Conservation (phyloP, 1,284 basidiomycete species). For the Polyporus tsugae region DNA sequence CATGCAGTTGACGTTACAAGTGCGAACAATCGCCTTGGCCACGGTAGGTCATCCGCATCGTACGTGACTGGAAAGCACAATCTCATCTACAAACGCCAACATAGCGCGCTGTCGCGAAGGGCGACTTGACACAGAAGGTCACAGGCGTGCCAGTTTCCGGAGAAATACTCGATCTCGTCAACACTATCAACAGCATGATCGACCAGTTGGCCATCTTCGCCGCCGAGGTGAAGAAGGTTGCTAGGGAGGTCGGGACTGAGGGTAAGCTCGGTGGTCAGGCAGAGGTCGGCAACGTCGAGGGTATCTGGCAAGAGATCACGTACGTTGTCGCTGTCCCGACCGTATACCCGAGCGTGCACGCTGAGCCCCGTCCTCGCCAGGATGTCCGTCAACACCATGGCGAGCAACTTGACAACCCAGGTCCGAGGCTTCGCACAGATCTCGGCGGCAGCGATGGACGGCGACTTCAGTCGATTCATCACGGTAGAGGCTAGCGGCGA, state of each 20-base stretch:
- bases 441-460: constrained; percentile 97
- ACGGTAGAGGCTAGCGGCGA: constrained; percentile 98
- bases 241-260: constrained; percentile 94
- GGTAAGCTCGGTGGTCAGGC: constrained; percentile 98
- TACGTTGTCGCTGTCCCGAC: constrained; percentile 53
- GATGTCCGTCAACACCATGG: constrained; percentile 96
- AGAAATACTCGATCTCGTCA: constrained; percentile 94
- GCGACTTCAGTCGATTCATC: constrained; percentile 99
- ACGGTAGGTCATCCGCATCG: constrained; percentile 56
- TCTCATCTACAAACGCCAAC: neutral
- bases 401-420: constrained; percentile 96
- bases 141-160: constrained; percentile 92
- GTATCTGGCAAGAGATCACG: constrained; percentile 99
- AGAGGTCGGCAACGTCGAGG: constrained; percentile 96
- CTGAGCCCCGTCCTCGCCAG: constrained; percentile 42
- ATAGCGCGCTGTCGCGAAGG: constrained; percentile 91
- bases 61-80: neutral
- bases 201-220: constrained; percentile 95
- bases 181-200: constrained; percentile 97
- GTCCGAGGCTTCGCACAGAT: constrained; percentile 99
- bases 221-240: constrained; percentile 94
- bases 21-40: constrained; percentile 93
- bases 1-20: constrained; percentile 87
- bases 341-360: constrained; percentile 16
- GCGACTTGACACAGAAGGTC: constrained; percentile 95